Conservation (phyloP, 352 stramenopile genomes). For the Pythium utonaiense region DNA sequence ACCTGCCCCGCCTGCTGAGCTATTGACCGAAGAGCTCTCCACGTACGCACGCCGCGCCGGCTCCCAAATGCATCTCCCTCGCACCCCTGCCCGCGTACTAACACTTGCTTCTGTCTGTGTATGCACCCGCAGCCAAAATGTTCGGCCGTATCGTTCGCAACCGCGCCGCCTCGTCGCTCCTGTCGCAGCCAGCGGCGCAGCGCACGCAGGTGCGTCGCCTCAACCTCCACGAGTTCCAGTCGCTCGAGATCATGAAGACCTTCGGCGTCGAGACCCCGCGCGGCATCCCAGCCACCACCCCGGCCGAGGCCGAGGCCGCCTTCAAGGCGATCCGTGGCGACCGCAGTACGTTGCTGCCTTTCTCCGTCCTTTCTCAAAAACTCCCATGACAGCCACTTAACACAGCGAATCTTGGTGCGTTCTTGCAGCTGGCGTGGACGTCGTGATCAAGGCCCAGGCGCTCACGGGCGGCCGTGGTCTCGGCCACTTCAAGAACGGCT, state of each 20-base stretch:
- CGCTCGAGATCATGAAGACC: conserved; percentile 92
- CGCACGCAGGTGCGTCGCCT: conserved; percentile 79
- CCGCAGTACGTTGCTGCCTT: conserved; percentile 39
- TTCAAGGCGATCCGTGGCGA: conserved; percentile 79
- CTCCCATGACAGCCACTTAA: no score
- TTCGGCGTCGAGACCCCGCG: conserved; percentile 77
- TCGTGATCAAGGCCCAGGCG: conserved; percentile 97
- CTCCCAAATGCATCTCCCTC: background rate
- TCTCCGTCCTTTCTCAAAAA: background rate
- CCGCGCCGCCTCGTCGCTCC: conserved; percentile 34
- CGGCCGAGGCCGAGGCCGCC: conserved; percentile 73
- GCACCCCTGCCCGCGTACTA: background rate
- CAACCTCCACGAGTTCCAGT: conserved; percentile 94
- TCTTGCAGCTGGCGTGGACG: conserved; percentile 70
- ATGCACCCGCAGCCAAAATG: conserved; percentile 36
- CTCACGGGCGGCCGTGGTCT: conserved; percentile 94
- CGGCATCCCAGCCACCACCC: conserved; percentile 69
- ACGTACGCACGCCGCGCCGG: conserved; percentile 7
- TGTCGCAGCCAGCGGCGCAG: conserved; percentile 47
- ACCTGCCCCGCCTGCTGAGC: conserved; percentile 4
- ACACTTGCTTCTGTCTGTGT: background rate
- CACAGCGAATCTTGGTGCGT: conserved; percentile 11
- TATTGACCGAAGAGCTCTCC: conserved; percentile 4
- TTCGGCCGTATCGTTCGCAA: conserved; percentile 50
- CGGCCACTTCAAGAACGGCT: conserved; percentile 96